Percentiles rank a stretch among this genome's conserved stretches.
Conservation (phyloP, 2,329 filamentous ascomycete genomes). For the Trichophyton rubrum region DNA sequence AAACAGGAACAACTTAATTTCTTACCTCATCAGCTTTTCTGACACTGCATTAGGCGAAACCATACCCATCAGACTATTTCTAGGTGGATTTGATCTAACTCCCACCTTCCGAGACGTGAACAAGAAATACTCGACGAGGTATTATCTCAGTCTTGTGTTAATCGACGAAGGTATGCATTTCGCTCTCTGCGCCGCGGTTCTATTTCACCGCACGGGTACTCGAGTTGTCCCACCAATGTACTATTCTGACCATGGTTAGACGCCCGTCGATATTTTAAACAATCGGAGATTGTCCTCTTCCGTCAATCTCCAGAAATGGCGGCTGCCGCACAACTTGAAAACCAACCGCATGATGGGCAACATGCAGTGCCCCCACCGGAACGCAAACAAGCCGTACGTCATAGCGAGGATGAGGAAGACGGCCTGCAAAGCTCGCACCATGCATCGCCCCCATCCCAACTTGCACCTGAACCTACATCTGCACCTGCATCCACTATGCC, state of each 20-base stretch:
- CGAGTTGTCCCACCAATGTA: not conserved
- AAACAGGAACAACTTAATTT: constrained; percentile 3
- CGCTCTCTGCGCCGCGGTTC: not conserved
- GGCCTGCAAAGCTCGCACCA: not conserved
- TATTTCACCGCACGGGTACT: not conserved
- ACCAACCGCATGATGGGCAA: constrained; percentile 1
- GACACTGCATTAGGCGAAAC: constrained; percentile 51
- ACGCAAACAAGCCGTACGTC: not conserved
- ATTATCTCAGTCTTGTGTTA: constrained; percentile 90
- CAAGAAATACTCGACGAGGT: constrained; percentile 98
- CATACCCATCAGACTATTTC: constrained; percentile 91
- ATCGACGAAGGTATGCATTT: constrained; percentile 69
- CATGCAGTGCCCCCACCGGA: constrained; percentile 1
- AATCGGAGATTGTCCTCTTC: constrained; percentile 95
- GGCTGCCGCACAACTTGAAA: not conserved
- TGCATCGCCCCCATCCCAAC: not conserved
- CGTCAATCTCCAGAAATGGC: constrained; percentile 47
- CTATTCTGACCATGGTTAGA: constrained; percentile 42
- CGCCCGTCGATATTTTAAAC: constrained; percentile 95
- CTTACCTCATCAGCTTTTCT: not conserved
- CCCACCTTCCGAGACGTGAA: constrained; percentile 98
- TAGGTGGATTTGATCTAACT: constrained; percentile 93
- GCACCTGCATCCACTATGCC: not conserved
- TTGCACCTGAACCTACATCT: not conserved
- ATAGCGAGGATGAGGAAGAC: not conserved